Evolutionary conservation across 768 basidiomycete species (phyloP), one percentile per base, ranked within the genome.

Genomic region (Boletus reticuloceps): DNA sequence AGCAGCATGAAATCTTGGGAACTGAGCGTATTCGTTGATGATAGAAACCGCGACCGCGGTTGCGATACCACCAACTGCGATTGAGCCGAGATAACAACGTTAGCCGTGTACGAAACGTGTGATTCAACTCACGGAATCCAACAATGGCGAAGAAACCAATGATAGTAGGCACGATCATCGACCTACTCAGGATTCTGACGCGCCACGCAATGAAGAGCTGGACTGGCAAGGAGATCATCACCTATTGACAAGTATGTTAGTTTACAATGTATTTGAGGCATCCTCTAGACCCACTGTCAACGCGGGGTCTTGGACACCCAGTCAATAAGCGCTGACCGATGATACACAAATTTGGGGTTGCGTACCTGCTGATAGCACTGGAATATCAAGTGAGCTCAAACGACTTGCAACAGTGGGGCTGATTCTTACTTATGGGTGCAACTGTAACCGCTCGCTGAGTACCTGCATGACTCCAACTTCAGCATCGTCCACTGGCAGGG

Each of bases 161-260:
- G 34, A 72, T 40, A 13, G 31, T 37, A 17, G 69, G 68, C 13
- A 69, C 42, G 17, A 63, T 51, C 4, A 41, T 59, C 46, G 69
- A 73, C 39, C 58, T 60, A 12, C 69, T 74, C 47, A 76, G 56
- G 8, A 75, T 61, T 19, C 66, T 71, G 27, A 77, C 70, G 25
- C 75, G 67, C 73, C 74, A 76, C 5, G 77, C 75, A 45, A 78
- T 79, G 62, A 82, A 82, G 12, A 75, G 52, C 53, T 81, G 79
- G 9, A 80, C 78, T n/a, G 73, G 58, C 17, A 69, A 58, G 2
- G 75, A 77, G 25, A 77, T 76, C 52, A 81, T 71, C 6, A 74
- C 78, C 79, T 80, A 37, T 22, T 22, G 11, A 51, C 6, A 13
- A 27, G 22, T 2, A 38, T 32, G n/a, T 36, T 20, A 45, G 27